Conservation (phyloP, 352 stramenopile genomes). For the Pythium aquatile region DNA sequence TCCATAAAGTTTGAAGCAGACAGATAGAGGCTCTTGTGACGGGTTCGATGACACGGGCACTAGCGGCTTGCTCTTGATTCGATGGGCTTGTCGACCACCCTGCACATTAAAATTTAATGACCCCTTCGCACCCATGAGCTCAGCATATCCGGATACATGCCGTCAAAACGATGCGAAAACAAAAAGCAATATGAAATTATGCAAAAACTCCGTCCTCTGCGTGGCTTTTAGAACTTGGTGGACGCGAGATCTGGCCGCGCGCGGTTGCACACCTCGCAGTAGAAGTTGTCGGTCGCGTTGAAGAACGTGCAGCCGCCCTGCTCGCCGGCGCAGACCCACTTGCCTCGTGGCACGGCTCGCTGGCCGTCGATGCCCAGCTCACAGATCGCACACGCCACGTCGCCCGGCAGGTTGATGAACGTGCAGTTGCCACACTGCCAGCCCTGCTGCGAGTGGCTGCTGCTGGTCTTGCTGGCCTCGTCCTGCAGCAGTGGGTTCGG, state of each 20-base stretch:
- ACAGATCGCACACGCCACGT: slow-evolving; percentile 77
- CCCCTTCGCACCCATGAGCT: no score
- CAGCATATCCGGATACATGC: no score
- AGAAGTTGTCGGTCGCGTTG: slow-evolving; percentile 78
- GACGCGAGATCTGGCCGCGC: slow-evolving; percentile 71
- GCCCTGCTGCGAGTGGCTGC: slow-evolving; percentile 38
- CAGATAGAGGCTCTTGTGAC: no score
- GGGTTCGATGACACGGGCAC: no score
- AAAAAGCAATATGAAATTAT: neutral
- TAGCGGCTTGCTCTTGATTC: no score
- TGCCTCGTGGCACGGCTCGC: slow-evolving; percentile 73
- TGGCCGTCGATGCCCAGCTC: slow-evolving; percentile 79
- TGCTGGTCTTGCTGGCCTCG: slow-evolving; percentile 11
- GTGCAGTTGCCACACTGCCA: slow-evolving; percentile 87
- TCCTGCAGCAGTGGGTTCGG: slow-evolving; percentile 46
- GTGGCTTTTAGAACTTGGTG: slow-evolving; percentile 54
- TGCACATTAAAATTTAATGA: no score
- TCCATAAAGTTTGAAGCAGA: no score
- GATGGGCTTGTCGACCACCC: no score
- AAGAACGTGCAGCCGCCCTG: slow-evolving; percentile 88
- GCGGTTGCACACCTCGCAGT: slow-evolving; percentile 90
- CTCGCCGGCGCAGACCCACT: slow-evolving; percentile 83
- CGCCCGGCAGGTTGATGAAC: slow-evolving; percentile 78
- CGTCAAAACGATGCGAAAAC: neutral
- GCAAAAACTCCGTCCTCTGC: neutral